A percentile compares a stretch with the other conserved stretches of the same genome.
Evolutionary conservation across 768 basidiomycete species (phyloP).

Genomic region (Artomyces pyxidatus): DNA sequence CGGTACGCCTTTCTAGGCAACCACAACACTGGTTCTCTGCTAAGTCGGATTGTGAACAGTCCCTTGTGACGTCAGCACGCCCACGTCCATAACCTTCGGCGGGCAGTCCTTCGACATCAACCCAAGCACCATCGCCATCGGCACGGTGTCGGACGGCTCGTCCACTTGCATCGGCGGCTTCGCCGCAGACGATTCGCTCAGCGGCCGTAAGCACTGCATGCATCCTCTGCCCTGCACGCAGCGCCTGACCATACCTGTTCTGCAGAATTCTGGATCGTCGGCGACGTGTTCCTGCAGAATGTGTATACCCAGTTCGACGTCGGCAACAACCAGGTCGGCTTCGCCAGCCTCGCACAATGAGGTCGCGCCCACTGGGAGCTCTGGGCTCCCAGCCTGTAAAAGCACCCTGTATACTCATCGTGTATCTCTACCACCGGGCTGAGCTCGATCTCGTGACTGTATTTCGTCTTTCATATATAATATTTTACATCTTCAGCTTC

Average conservation of each 20-base stretch:
- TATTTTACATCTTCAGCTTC: no score
- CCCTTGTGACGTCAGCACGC: constrained; percentile 12
- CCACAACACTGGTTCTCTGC: not conserved
- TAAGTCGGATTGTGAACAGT: constrained; percentile 19
- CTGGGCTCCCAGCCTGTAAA: no score
- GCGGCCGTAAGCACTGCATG: not conserved
- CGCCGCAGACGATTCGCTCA: not conserved
- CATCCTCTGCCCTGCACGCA: no score
- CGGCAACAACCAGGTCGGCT: constrained; percentile 8
- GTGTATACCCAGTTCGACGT: constrained; percentile 4
- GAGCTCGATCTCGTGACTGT: no score
- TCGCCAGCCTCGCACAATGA: constrained; percentile 1
- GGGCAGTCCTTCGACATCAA: constrained; percentile 20
- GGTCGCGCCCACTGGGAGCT: no score
- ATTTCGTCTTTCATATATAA: no score
- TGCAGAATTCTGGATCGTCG: not conserved
- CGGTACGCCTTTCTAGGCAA: not conserved
- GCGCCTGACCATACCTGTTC: not conserved
- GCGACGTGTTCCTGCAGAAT: constrained; percentile 1
- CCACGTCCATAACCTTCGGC: constrained; percentile 24
- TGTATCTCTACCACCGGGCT: no score
- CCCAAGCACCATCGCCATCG: constrained; percentile 21
- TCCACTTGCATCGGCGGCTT: constrained; percentile 15
- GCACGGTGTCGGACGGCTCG: constrained; percentile 11
- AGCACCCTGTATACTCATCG: no score